Percentiles rank a stretch among this genome's conserved stretches.
These are phyloP conservation scores for barrel medic (Medicago truncatula) DNA, from an alignment of 306 rosid species.

Conservation along the genomic window DNA sequence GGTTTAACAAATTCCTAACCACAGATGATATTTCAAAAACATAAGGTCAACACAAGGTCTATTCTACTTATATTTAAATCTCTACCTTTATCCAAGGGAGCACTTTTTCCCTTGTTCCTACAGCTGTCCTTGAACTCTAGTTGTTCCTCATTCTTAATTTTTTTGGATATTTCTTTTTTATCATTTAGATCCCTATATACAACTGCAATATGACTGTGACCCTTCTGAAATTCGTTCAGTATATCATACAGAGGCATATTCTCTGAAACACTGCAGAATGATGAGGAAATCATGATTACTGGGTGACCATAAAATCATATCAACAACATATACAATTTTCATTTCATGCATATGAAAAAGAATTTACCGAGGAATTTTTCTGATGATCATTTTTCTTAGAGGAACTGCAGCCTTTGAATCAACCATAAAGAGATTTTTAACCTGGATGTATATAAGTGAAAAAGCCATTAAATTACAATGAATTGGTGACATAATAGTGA, in stretches of 20 bases:
- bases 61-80: slow-evolving; percentile 36
- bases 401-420: slow-evolving; percentile 72
- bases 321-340: slow-evolving; percentile 11
- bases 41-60: slow-evolving; percentile 23
- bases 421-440: slow-evolving; percentile 88
- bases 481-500: slow-evolving; percentile 13
- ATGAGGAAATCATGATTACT: slow-evolving; percentile 28
- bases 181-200: slow-evolving; percentile 75
- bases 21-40: slow-evolving; percentile 10
- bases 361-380: slow-evolving; percentile 92
- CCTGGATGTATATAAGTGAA: slow-evolving; percentile 59
- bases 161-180: slow-evolving; percentile 53
- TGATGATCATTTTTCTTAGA: slow-evolving; percentile 75
- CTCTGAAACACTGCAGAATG: slow-evolving; percentile 82
- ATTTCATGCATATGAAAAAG: slow-evolving; percentile 20
- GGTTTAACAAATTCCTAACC: slow-evolving; percentile 22
- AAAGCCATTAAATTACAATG: slow-evolving; percentile 26
- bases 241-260: slow-evolving; percentile 96
- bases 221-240: slow-evolving; percentile 95
- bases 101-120: slow-evolving; percentile 50
- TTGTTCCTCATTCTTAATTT: slow-evolving; percentile 53
- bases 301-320: slow-evolving; percentile 6
- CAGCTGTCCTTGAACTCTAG: slow-evolving; percentile 56
- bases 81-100: slow-evolving; percentile 61
- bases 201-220: slow-evolving; percentile 99